Evolutionary conservation across 345 rosid species (phyloP).

Genomic region (Eucalyptus caleyi): DNA sequence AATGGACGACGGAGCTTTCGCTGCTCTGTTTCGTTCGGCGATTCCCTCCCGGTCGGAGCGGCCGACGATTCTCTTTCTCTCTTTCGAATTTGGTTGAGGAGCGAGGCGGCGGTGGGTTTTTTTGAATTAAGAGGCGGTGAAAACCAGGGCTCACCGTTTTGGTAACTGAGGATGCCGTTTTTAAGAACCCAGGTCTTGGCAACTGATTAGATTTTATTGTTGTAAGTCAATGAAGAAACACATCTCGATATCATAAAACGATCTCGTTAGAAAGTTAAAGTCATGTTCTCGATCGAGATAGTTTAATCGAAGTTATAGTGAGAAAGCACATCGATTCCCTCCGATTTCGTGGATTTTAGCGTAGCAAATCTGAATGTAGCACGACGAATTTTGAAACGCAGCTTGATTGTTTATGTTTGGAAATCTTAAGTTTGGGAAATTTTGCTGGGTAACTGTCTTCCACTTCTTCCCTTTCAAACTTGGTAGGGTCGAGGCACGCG

Average conservation of each 20-base stretch:
- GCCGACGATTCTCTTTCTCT: neutral
- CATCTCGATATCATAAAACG: neutral
- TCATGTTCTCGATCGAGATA: neutral
- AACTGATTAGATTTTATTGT: neutral
- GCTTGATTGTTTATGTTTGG: neutral
- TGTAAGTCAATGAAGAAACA: neutral
- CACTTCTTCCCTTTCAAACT: neutral
- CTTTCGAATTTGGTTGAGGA: neutral
- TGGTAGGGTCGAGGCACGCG: neutral
- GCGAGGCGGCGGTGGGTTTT: neutral
- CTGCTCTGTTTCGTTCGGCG: neutral
- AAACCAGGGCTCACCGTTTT: neutral
- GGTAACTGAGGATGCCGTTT: neutral
- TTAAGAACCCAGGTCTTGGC: neutral
- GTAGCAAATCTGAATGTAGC: neutral
- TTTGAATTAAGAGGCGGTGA: neutral
- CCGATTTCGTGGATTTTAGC: accelerated
- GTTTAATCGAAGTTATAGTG: neutral
- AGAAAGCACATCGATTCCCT: neutral
- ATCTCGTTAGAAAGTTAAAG: neutral
- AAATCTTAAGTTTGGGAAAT: neutral
- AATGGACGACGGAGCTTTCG: neutral
- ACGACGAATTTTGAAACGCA: accelerated
- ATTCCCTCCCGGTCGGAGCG: neutral
- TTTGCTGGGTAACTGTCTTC: neutral